phyloP scores from a whole-genome alignment of 306 rosid species.

The Inga laurina region DNA sequence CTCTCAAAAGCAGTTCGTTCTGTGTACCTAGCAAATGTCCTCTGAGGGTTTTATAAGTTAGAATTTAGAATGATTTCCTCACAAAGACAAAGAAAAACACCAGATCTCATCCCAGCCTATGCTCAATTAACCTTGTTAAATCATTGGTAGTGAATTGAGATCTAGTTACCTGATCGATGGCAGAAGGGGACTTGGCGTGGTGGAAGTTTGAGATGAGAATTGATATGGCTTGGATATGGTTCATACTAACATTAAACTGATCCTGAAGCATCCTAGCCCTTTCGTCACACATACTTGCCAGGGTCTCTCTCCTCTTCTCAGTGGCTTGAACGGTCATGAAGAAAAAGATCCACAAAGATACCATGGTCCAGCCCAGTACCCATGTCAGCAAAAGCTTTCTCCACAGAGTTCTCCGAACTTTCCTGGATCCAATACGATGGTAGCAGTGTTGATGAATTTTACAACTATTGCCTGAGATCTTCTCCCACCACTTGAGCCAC shows the following conservation, averaged over 20 bases:
- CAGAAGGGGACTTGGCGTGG: slow-evolving; percentile 80
- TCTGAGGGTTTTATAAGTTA: slow-evolving; percentile 56
- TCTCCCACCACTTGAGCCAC: slow-evolving; percentile 77
- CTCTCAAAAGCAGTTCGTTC: slow-evolving; percentile 97
- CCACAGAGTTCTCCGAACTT: slow-evolving; percentile 48
- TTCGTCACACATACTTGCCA: slow-evolving; percentile 94
- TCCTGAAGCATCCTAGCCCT: slow-evolving; percentile 97
- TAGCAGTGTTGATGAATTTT: slow-evolving; percentile 55
- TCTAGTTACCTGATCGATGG: slow-evolving; percentile 81
- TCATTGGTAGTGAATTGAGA: slow-evolving; percentile 23
- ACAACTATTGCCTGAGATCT: slow-evolving; percentile 41
- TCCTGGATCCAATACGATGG: slow-evolving; percentile 62
- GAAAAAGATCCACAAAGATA: slow-evolving; percentile 56
- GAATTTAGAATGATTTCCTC: slow-evolving; percentile 40
- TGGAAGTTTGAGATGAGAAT: slow-evolving; percentile 89
- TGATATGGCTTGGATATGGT: slow-evolving; percentile 96
- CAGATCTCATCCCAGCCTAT: neutral
- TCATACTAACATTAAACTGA: slow-evolving; percentile 95
- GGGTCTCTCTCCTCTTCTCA: slow-evolving; percentile 87
- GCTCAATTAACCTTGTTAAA: slow-evolving; percentile 15
- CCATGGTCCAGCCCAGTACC: slow-evolving; percentile 63
- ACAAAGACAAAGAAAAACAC: slow-evolving; percentile 26
- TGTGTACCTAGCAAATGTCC: slow-evolving; percentile 89
- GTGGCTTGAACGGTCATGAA: slow-evolving; percentile 61
- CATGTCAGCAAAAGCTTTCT: slow-evolving; percentile 60